Percentiles rank a stretch among this genome's conserved stretches.
Conservation (phyloP, 2,329 filamentous ascomycete species). For the Cercospora brassicicola region DNA sequence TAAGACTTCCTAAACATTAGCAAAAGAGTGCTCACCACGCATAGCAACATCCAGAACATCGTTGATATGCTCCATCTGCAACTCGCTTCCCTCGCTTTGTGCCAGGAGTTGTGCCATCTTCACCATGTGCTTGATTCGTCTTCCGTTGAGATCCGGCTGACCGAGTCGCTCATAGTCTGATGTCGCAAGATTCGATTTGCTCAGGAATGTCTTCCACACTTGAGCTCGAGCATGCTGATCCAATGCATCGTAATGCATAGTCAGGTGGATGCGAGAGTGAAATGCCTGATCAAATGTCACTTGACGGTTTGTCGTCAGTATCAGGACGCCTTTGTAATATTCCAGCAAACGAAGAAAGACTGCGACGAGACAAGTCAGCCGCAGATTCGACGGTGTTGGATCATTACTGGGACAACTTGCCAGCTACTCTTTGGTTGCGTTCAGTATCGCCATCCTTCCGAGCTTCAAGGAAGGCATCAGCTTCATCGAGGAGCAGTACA, state of each 20-base stretch:
- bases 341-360: constrained; percentile 43
- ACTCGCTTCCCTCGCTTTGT: constrained; percentile 12
- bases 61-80: constrained; percentile 15
- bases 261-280: constrained; percentile 39
- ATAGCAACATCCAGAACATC: constrained; percentile 8
- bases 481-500: constrained; percentile 60
- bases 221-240: constrained; percentile 26
- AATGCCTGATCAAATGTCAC: constrained; percentile 41
- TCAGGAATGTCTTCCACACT: constrained; percentile 31
- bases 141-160: constrained; percentile 17
- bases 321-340: constrained; percentile 35
- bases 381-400: background rate
- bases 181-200: constrained; percentile 16
- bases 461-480: constrained; percentile 60
- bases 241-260: constrained; percentile 37
- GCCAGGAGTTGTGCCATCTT: constrained; percentile 21
- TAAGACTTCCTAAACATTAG: too few species aligned
- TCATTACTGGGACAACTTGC: background rate
- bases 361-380: background rate
- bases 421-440: background rate
- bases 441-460: constrained; percentile 35
- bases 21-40: background rate
- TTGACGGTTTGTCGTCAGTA: constrained; percentile 43
- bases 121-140: constrained; percentile 20
- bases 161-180: constrained; percentile 2